Evolutionary conservation across 2,329 filamentous ascomycete species (phyloP).

Genomic region (Phaeosphaeriaceae sp.): DNA sequence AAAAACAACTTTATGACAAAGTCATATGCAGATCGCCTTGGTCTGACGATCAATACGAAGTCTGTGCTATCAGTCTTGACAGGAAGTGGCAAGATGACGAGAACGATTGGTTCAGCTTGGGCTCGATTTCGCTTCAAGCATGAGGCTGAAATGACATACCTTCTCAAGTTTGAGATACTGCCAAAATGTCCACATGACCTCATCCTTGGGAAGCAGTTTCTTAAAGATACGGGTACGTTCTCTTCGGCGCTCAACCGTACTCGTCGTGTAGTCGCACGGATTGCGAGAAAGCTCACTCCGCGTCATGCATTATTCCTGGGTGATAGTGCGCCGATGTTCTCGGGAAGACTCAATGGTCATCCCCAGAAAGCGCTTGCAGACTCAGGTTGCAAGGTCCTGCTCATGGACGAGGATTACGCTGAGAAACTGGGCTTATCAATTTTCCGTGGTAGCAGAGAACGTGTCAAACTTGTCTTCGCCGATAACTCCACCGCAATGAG

Average conservation of each 20-base stretch:
- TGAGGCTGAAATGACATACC: slow-evolving; percentile 3
- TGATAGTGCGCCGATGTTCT: slow-evolving; percentile 15
- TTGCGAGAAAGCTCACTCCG: not conserved
- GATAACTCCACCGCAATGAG: slow-evolving; percentile 16
- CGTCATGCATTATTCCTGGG: slow-evolving; percentile 16
- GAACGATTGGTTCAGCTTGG: slow-evolving; percentile 9
- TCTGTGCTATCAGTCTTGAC: slow-evolving; percentile 1
- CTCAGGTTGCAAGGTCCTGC: slow-evolving; percentile 13
- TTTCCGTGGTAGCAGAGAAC: not conserved
- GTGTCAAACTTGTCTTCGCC: slow-evolving; percentile 13
- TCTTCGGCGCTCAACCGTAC: slow-evolving; percentile 3
- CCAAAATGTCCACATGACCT: slow-evolving; percentile 16
- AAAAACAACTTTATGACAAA: slow-evolving; percentile 20
- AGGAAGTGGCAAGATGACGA: slow-evolving; percentile 8
- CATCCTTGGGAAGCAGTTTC: slow-evolving; percentile 15
- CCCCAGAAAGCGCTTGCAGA: slow-evolving; percentile 16
- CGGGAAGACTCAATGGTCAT: slow-evolving; percentile 14
- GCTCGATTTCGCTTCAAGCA: slow-evolving; percentile 7
- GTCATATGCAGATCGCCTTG: slow-evolving; percentile 7
- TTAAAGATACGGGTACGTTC: slow-evolving; percentile 16
- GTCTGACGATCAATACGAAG: slow-evolving; percentile 7
- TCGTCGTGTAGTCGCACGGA: slow-evolving; percentile 10
- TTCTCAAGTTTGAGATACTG: slow-evolving; percentile 13
- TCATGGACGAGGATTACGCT: slow-evolving; percentile 23
- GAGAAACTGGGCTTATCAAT: slow-evolving; percentile 7